A percentile compares a stretch with the other conserved stretches of the same genome.
Evolutionary conservation across 192 early-diverging fungal genomes (phyloP).

Genomic region (Backusella macrospora): DNA sequence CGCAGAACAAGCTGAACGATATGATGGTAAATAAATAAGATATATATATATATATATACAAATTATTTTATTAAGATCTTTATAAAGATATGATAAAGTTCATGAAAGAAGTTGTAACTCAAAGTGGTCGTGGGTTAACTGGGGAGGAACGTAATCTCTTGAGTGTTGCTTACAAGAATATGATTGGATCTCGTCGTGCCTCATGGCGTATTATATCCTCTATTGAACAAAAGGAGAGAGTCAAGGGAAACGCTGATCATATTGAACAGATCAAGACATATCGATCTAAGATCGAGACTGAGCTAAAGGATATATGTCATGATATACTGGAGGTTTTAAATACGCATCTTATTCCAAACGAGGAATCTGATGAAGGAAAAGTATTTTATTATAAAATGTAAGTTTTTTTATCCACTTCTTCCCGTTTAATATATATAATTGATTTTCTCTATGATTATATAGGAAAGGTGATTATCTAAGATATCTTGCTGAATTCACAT

Average conservation of each 20-base stretch:
- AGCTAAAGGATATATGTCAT: slow-evolving; percentile 89
- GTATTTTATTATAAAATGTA: slow-evolving; percentile 99
- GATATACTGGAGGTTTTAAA: slow-evolving; percentile 86
- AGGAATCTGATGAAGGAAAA: slow-evolving; percentile 89
- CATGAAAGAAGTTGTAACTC: slow-evolving; percentile 47
- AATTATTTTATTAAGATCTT: not conserved
- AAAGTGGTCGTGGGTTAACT: slow-evolving; percentile 48
- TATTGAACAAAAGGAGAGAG: slow-evolving; percentile 98
- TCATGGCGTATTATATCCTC: slow-evolving; percentile 99
- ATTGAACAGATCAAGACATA: slow-evolving; percentile 88
- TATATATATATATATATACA: not conserved
- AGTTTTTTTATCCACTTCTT: not conserved
- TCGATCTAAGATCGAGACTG: slow-evolving; percentile 87
- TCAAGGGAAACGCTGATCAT: slow-evolving; percentile 87
- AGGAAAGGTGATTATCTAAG: slow-evolving; percentile 96
- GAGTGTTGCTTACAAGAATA: slow-evolving; percentile 86
- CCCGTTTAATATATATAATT: slow-evolving; percentile 46
- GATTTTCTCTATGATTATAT: slow-evolving; percentile 48
- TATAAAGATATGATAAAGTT: slow-evolving; percentile 16
- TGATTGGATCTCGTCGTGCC: slow-evolving; percentile 96
- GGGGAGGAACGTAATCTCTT: slow-evolving; percentile 85
- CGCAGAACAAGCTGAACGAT: slow-evolving; percentile 97
- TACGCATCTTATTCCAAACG: slow-evolving; percentile 85
- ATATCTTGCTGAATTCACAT: slow-evolving; percentile 93
- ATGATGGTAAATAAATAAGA: slow-evolving; percentile 74